Conservation (phyloP, 2,329 filamentous ascomycete genomes). For the Monosporascus sp. region DNA sequence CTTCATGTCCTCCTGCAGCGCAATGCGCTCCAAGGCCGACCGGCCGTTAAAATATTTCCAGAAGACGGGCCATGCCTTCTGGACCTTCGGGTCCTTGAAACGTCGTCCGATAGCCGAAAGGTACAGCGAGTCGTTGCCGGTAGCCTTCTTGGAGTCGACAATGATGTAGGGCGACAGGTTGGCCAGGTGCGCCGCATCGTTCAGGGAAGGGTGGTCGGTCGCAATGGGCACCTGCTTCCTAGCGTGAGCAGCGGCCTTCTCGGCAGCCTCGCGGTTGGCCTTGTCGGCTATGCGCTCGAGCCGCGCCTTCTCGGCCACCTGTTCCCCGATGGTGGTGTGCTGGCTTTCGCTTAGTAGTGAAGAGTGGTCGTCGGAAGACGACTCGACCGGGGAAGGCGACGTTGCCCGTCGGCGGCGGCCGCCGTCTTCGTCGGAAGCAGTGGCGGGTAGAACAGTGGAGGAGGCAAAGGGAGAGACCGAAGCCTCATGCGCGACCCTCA, state of each 20-base stretch:
- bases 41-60: constrained; percentile 85
- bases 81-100: constrained; percentile 49
- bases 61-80: constrained; percentile 67
- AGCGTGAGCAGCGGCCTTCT: constrained; percentile 51
- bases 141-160: constrained; percentile 72
- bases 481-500: constrained; percentile 33
- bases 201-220: constrained; percentile 52
- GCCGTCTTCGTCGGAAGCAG: neutral
- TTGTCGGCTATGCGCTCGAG: constrained; percentile 54
- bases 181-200: constrained; percentile 52
- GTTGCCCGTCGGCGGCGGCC: neutral
- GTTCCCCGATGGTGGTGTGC: constrained; percentile 43
- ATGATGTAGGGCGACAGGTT: constrained; percentile 63
- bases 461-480: constrained; percentile 5
- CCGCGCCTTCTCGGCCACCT: constrained; percentile 57
- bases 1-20: constrained; percentile 80
- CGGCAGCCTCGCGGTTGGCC: constrained; percentile 49
- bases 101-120: constrained; percentile 54
- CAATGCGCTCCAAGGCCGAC: constrained; percentile 79
- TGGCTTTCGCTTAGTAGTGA: constrained; percentile 3
- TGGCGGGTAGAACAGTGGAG: constrained; percentile 1
- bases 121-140: constrained; percentile 71
- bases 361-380: constrained; percentile 21
- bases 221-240: constrained; percentile 43
- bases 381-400: constrained; percentile 3